These are phyloP conservation scores for Globisporangium irregulare DNA, from an alignment of 352 stramenopile genomes.

Conservation along the genomic window DNA sequence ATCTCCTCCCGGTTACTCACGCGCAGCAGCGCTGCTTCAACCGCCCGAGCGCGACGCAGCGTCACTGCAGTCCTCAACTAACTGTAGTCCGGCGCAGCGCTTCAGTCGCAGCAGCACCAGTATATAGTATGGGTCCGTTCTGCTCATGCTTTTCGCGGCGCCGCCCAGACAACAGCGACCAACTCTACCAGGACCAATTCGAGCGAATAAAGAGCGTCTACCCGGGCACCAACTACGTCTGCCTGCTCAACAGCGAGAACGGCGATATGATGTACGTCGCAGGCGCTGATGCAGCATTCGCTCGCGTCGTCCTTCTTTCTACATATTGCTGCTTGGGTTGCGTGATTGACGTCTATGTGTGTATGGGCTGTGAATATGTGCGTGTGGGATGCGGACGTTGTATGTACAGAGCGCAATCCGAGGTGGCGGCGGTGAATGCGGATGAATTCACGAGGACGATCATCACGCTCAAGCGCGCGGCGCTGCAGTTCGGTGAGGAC, in stretches of 20 bases:
- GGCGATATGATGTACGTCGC: slow-evolving; percentile 78
- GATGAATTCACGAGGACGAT: slow-evolving; percentile 80
- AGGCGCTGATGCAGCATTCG: background rate
- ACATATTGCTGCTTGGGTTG: background rate
- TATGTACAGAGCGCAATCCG: slow-evolving; percentile 54
- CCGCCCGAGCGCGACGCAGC: background rate
- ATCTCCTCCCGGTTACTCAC: background rate
- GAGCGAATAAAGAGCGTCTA: slow-evolving; percentile 69
- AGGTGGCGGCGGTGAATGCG: slow-evolving; percentile 59
- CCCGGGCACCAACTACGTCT: slow-evolving; percentile 79
- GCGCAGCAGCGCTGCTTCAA: background rate
- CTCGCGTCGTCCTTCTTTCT: background rate
- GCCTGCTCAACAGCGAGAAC: slow-evolving; percentile 67
- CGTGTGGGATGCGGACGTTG: background rate
- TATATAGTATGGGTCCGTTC: slow-evolving; percentile 43
- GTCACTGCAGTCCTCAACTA: background rate
- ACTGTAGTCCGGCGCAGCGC: background rate
- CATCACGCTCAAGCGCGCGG: slow-evolving; percentile 74
- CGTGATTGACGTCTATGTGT: background rate
- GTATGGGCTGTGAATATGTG: background rate
- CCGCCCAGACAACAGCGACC: slow-evolving; percentile 46
- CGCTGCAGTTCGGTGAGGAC: slow-evolving; percentile 72
- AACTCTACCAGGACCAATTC: slow-evolving; percentile 74
- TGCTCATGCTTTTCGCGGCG: slow-evolving; percentile 71
- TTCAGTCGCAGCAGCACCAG: background rate